Percentiles rank a stretch among this genome's conserved stretches.
Conservation (phyloP, 176 grass and related monocot genomes). For the Rhipidocladum racemiflorum region DNA sequence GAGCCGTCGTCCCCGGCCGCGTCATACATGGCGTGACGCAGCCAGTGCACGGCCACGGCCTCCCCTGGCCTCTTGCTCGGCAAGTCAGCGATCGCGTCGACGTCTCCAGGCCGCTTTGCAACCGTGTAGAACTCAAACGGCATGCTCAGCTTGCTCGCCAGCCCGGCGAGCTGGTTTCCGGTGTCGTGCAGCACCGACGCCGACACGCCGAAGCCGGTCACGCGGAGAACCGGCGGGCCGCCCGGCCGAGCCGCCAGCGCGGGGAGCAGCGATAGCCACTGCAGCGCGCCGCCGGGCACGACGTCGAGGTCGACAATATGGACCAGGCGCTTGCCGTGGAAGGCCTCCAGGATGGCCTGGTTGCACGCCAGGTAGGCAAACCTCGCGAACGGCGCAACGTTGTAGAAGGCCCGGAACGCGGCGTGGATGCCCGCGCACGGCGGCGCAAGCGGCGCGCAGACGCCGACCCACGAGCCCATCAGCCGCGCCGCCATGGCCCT, state of each 20-base stretch:
- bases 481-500: slow-evolving; percentile 46
- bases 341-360: slow-evolving; percentile 42
- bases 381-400: slow-evolving; percentile 40
- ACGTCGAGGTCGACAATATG: slow-evolving; percentile 61
- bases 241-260: slow-evolving; percentile 38
- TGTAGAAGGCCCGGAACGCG: slow-evolving; percentile 55
- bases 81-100: slow-evolving; percentile 7
- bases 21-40: slow-evolving; percentile 57
- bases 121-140: slow-evolving; percentile 61
- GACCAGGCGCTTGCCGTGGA: slow-evolving; percentile 30
- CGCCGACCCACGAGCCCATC: slow-evolving; percentile 52
- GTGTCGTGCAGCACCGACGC: slow-evolving; percentile 33
- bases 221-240: slow-evolving; percentile 35
- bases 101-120: slow-evolving; percentile 39
- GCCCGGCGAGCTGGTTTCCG: slow-evolving; percentile 48
- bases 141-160: slow-evolving; percentile 48
- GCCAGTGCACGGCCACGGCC: slow-evolving; percentile 58
- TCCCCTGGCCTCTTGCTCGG: slow-evolving; percentile 29
- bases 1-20: slow-evolving; percentile 36
- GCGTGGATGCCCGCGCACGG: slow-evolving; percentile 35
- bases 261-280: slow-evolving; percentile 58
- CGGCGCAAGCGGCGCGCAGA: slow-evolving; percentile 20
- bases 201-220: slow-evolving; percentile 52
- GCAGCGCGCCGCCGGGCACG: slow-evolving; percentile 51
- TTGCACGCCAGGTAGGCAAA: slow-evolving; percentile 46